Conservation (phyloP, 2,329 filamentous ascomycete species). For the Aspergillus pseudonomiae region DNA sequence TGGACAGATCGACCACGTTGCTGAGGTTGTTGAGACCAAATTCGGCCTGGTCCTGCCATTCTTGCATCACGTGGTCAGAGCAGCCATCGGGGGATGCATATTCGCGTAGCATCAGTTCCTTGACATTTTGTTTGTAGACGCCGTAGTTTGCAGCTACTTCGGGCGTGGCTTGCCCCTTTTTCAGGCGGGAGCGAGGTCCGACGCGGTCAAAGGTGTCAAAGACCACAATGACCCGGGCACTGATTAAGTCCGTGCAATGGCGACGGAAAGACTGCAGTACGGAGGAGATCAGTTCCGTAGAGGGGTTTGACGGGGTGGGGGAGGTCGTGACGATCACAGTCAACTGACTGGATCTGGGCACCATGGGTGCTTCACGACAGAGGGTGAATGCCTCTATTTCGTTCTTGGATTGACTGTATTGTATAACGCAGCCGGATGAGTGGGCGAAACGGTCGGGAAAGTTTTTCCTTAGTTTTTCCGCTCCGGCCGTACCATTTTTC, state of each 20-base stretch:
- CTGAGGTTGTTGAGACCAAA: slow-evolving; percentile 8
- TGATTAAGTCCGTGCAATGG: slow-evolving; percentile 6
- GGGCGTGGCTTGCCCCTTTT: slow-evolving; percentile 7
- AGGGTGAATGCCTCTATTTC: background rate
- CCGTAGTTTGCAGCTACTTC: slow-evolving; percentile 6
- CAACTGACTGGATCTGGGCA: slow-evolving; percentile 4
- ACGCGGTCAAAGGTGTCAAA: slow-evolving; percentile 14
- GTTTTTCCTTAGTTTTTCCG: background rate
- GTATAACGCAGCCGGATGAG: background rate
- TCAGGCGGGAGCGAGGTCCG: slow-evolving; percentile 4
- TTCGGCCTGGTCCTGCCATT: slow-evolving; percentile 2
- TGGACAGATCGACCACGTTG: slow-evolving; percentile 6
- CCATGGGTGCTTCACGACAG: slow-evolving; percentile 1
- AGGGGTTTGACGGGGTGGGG: slow-evolving; percentile 9
- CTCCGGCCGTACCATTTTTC: background rate
- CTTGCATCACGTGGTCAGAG: background rate
- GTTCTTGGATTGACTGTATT: background rate
- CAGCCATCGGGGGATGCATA: background rate
- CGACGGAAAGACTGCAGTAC: slow-evolving; percentile 10
- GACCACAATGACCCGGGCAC: slow-evolving; percentile 12
- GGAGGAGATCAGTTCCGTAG: slow-evolving; percentile 10
- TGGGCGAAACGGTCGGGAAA: background rate
- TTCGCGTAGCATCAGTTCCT: background rate
- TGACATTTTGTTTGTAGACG: slow-evolving; percentile 2
- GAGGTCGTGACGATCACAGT: slow-evolving; percentile 17